Evolutionary conservation across 2,329 filamentous ascomycete species (phyloP), one percentile per base, ranked within the genome.

Genomic region (Colletotrichum higginsianum): DNA sequence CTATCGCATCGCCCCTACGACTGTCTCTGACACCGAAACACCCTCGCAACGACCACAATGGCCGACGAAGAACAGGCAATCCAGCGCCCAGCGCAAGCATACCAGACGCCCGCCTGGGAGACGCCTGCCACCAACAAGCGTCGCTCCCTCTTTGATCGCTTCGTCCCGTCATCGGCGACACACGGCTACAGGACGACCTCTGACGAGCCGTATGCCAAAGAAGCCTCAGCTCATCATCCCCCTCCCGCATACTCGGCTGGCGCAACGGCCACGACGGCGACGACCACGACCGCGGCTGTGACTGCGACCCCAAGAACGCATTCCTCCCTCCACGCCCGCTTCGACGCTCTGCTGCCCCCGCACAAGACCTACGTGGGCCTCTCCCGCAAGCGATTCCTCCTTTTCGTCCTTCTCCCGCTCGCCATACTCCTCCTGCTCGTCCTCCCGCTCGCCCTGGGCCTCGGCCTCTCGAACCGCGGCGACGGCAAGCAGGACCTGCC

Each of bases 21-120:
- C 21, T 26, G 11, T 6, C 23, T 57, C 30, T 21, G 18, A 15
- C 16, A 46, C n/a, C 15, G 40, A 44, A 11, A 21, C 12, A 30
- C 26, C 30, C 21, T 44, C 2, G 60, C 60, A 35, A 62, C 35
- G 12, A 13, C 26, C 35, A 44, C 57, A 52, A 68, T 68, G 66
- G 44, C 61, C 35, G 66, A 68, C 61, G 66, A 64, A 49, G 66
- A 68, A 57, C 66, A 68, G 13, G 61, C 50, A 30, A 40, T 58
- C 52, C 66, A 44, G 42, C 66, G 46, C 53, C 66, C 66, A 13
- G 52, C 66, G 60, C 66, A 68, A 65, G 58, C n/a, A 2, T 67
- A 52, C 50, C 68, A 71, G 50, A 67, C 68, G 18, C 68, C 68
- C 16, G 68, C 67, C 11, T 71, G 68, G 68, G 68, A 71, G 52